phyloP scores from a whole-genome alignment of 208 protist species.

The Tritrichomonas musculus region DNA sequence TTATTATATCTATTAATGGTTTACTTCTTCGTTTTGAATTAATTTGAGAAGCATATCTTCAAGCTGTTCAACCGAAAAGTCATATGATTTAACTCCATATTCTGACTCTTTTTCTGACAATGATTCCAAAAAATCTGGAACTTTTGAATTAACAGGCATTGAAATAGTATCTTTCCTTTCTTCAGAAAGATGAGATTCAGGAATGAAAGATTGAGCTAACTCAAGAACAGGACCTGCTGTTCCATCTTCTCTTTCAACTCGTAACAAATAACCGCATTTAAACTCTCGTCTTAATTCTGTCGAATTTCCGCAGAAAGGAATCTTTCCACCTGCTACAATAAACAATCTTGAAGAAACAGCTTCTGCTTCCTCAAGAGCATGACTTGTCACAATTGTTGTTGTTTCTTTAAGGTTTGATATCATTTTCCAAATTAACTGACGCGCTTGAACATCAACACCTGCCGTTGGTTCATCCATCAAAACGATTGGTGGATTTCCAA shows the following conservation, averaged over 20 bases:
- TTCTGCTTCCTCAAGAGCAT: not conserved
- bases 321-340: not conserved
- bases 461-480: not conserved
- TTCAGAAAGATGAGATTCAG: not conserved
- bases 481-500: not conserved
- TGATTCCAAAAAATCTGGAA: not conserved
- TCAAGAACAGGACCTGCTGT: not conserved
- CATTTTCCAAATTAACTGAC: not conserved
- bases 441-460: not conserved
- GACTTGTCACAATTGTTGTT: not conserved
- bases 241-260: not conserved
- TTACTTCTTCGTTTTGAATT: no score
- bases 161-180: not conserved
- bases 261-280: not conserved
- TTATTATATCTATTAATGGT: no score
- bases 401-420: not conserved
- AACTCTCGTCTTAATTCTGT: not conserved
- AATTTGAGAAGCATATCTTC: not conserved
- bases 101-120: not conserved
- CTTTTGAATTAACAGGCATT: not conserved
- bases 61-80: not conserved
- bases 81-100: not conserved
- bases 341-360: not conserved
- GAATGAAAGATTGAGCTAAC: not conserved
- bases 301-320: not conserved